These are phyloP conservation scores for Hypoxylon lienhwacheense DNA, from an alignment of 495 filamentous ascomycete species.

Conservation along the genomic window DNA sequence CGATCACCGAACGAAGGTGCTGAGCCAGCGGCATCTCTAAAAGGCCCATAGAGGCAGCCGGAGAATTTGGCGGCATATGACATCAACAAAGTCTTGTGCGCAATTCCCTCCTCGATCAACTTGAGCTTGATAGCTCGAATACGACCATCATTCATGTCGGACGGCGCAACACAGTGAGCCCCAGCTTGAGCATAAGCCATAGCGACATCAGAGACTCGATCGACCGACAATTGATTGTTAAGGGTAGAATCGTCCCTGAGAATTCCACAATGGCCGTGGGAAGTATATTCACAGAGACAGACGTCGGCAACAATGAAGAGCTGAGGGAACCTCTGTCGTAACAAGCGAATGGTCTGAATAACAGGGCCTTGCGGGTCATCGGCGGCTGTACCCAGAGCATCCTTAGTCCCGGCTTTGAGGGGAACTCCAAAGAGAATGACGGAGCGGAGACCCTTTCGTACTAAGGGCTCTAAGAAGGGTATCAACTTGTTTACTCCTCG, in stretches of 20 bases:
- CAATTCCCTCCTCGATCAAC: constrained; percentile 86
- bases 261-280: constrained; percentile 97
- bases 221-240: constrained; percentile 88
- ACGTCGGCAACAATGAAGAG: constrained; percentile 91
- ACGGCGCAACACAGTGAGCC: constrained; percentile 94
- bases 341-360: constrained; percentile 76
- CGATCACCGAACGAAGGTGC: constrained; percentile 91
- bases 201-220: constrained; percentile 90
- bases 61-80: constrained; percentile 97
- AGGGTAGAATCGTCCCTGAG: constrained; percentile 86
- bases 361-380: constrained; percentile 93
- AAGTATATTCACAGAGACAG: constrained; percentile 97
- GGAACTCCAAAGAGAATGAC: constrained; percentile 97
- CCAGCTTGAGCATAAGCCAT: constrained; percentile 90
- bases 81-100: constrained; percentile 89
- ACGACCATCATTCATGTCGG: constrained; percentile 98
- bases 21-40: constrained; percentile 94
- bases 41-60: constrained; percentile 94
- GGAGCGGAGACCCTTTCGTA: constrained; percentile 83
- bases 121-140: constrained; percentile 96
- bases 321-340: constrained; percentile 79
- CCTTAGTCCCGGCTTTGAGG: constrained; percentile 74
- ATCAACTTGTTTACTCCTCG: constrained; percentile 84
- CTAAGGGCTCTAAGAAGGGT: constrained; percentile 80
- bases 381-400: constrained; percentile 88